Base-by-base conservation (phyloP, 768 basidiomycete genomes). In the Mrakia frigida region DNA sequence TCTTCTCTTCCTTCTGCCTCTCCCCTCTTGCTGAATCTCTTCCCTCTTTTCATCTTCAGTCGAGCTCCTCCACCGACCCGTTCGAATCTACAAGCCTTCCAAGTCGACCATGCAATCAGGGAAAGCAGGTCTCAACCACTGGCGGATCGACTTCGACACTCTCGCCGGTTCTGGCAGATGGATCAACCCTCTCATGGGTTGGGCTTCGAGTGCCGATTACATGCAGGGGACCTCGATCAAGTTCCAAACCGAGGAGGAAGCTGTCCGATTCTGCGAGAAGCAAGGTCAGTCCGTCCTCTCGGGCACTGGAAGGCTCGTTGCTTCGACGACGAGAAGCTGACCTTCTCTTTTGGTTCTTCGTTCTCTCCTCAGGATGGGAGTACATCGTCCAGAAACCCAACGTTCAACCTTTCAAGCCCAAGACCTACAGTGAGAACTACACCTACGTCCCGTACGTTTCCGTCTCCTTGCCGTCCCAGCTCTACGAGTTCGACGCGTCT, bases 141-240 rank as follows among this genome's bases (percentile, higher is more conserved):
- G 96, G 96, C 87, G 93, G 79, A 89, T 99, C 81, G 96, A 98
- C 84, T 98, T 90, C 86, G 96, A 98, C 81, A 89, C 89, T 75
- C 85, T 98, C n/a, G 89, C 88, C 76, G 93, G 95, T 46, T 90
- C 88, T 39, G 94, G 92, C 18, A 88, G 96, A 71, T 99, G 96
- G 96, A 94, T 98, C 87, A 99, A 98, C 82, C 93, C 93, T 6
- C 83, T 99, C 79, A 99, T 98, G 93, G 96, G 96, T 61, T 99
- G 88, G 87, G 95, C 94, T 0, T 28, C 25, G 78, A 93, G 93
- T 79, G 94, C 93, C 75, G 94, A 98, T 84, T 98, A 97, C 84
- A 91, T 96, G 90, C 94, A 98, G 82, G 93, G 91, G 28, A 92
- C 92, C 5, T 89, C 90, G 6, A 74, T 96, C 78, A 87, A 88